Evolutionary conservation across 257 asterid genomes (phyloP), one percentile per base, ranked within the genome.

Genomic region (Cynanchum wilfordii): DNA sequence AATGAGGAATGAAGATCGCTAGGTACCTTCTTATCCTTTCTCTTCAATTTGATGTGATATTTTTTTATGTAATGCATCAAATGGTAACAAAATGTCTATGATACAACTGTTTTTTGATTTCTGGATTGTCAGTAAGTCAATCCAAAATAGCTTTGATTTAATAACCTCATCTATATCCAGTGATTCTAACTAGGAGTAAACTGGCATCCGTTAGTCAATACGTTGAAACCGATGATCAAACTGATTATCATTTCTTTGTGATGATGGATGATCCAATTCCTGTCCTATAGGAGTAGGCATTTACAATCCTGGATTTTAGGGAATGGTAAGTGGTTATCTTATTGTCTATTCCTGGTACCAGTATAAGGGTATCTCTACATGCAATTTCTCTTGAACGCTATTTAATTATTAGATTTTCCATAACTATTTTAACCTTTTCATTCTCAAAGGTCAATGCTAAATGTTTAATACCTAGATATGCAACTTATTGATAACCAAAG

Each of bases 251-350:
- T 52, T 66, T 51, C 90, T 90, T 57, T 92, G 99, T 75, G 85
- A 78, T 71, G 40, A 40, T 29, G 82, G 70, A 63, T 91, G 89
- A 70, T 57, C 86, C 78, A 84, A 80, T 70, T n/a, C n/a, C n/a
- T n/a, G n/a, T n/a, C n/a, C n/a, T n/a, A n/a, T n/a, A n/a, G n/a
- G n/a, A n/a, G n/a, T 95, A 78, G 98, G 99, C 64, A 83, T 95
- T 50, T 95, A 85, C 72, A 95, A 95, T 80, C 98, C 99, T 47
- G 99, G 98, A 62, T 95, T 81, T 77, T 92, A 98, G 99, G 99
- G 99, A 85, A 95, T 95, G 98, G 99, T 95, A 84, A 75, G 75
- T 57, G 24, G 75, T 63, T 50, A 50, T 71, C 44, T 10, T 4
- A 58, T 72, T 13, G 69, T 65, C 52, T 64, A 58, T 24, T 20